A percentile compares a stretch with the other conserved stretches of the same genome.
Evolutionary conservation across 2,329 filamentous ascomycete species (phyloP).

Genomic region (Nemania sp.): DNA sequence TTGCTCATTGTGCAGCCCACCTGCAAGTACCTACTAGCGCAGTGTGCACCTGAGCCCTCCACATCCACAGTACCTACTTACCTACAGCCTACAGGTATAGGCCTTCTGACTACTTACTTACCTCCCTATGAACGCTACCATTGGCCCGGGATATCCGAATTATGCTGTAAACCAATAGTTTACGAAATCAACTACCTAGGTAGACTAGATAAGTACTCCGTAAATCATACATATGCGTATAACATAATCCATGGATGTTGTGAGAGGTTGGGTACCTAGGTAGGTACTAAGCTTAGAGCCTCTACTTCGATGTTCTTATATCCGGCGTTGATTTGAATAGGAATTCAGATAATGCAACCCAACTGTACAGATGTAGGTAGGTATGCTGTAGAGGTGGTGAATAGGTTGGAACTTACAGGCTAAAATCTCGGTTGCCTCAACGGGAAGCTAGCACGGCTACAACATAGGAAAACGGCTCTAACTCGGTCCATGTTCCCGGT

Average conservation of each 20-base stretch:
- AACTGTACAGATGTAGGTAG: not conserved
- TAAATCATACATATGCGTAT: no score
- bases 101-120: not conserved
- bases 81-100: no score
- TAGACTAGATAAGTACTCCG: no score
- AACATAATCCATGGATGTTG: no score
- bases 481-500: slow-evolving; percentile 44
- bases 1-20: slow-evolving; percentile 1
- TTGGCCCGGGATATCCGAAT: slow-evolving; percentile 41
- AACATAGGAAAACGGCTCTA: slow-evolving; percentile 36
- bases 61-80: not conserved
- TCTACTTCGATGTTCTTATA: slow-evolving; percentile 17
- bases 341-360: slow-evolving; percentile 33
- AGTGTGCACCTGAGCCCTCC: not conserved
- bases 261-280: no score
- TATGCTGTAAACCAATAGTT: slow-evolving; percentile 40
- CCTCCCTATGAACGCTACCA: slow-evolving; percentile 8
- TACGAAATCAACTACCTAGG: not conserved
- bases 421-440: slow-evolving; percentile 44
- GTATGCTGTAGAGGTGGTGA: not conserved
- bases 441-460: slow-evolving; percentile 31
- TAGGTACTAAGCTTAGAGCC: not conserved
- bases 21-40: not conserved
- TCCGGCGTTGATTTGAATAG: not conserved
- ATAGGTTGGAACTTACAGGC: slow-evolving; percentile 45